Base-by-base conservation (phyloP, 2,329 filamentous ascomycete species). In the Arthrobotrys iridis region DNA sequence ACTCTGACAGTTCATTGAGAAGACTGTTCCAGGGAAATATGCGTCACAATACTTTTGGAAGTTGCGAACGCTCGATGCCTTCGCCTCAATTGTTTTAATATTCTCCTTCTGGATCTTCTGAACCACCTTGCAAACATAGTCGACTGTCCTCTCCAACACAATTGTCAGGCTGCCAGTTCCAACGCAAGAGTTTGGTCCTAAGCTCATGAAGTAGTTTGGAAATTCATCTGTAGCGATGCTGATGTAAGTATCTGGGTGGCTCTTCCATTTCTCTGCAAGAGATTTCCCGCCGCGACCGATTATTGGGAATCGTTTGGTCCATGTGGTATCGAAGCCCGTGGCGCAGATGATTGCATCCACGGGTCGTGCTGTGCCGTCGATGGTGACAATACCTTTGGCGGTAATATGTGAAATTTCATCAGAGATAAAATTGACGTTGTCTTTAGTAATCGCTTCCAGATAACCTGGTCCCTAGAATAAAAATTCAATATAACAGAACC, bases 341-440 rank as follows among this genome's bases (percentile, higher is more conserved):
- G 86, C 87, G 72, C 86, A 87, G 52, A 89, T 82, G 20, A 89
- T 84, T 10, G 83, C 83, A 78, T 89, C 88, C 11, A 87, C 83
- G 33, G 85, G 82, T 59, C 86, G 79, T n/a, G 85, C 80, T 35
- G 83, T 79, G n/a, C 85, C 86, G 2, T 83, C 83, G 0, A 81
- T 82, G 30, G 87, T 81, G 79, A 85, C 80, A 55, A 88, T 80
- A 11, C 87, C 84, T n/a, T 83, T 82, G 8, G 83, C 80, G 1
- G 86, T 84, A 43, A 88, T 82, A 4, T 80, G 78, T 30, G 81
- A 81, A 40, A 88, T 86, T 0, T 80, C 80, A 2, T 83, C 82
- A 3, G 84, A 84, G 20, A 86, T 81, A 0, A 87, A 80, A 37
- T 85, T 82, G 15, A 87, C 84, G 22, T 87, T 87, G 4, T 79